phyloP scores from a whole-genome alignment of 2,329 filamentous ascomycete genomes.

The Phialophora tarda region DNA sequence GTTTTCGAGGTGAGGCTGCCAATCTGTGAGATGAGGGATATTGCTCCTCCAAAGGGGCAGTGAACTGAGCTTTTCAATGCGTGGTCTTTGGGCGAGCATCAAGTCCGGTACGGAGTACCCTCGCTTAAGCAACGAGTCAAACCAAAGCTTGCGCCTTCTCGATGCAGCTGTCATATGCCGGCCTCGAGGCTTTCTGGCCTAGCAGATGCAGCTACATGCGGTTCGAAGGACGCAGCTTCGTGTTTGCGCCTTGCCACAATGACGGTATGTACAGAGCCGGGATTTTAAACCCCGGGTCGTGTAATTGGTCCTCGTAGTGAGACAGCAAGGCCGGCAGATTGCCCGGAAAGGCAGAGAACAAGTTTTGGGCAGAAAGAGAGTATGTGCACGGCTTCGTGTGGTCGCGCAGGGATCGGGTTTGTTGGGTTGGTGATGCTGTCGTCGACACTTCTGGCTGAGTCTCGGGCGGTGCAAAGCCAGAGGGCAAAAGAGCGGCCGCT shows the following conservation, averaged over 20 bases:
- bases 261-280: not conserved
- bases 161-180: not conserved
- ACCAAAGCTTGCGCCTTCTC: not conserved
- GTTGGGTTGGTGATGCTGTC: not conserved
- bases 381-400: not conserved
- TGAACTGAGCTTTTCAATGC: not conserved
- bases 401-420: not conserved
- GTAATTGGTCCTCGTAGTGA: not conserved
- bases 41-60: not conserved
- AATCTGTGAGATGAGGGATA: not conserved
- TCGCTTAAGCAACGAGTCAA: not conserved
- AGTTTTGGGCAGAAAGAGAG: not conserved
- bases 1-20: not conserved
- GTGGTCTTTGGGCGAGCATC: not conserved
- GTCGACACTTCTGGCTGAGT: not conserved
- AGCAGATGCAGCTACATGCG: too few species aligned
- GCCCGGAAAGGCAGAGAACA: not conserved
- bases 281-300: not conserved
- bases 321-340: not conserved
- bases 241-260: not conserved
- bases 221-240: not conserved
- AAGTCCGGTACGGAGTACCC: not conserved
- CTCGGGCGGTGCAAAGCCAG: not conserved
- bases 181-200: not conserved
- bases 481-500: not conserved